Evolutionary conservation across 768 basidiomycete species (phyloP).

Genomic region (Boletus rubescentipes): DNA sequence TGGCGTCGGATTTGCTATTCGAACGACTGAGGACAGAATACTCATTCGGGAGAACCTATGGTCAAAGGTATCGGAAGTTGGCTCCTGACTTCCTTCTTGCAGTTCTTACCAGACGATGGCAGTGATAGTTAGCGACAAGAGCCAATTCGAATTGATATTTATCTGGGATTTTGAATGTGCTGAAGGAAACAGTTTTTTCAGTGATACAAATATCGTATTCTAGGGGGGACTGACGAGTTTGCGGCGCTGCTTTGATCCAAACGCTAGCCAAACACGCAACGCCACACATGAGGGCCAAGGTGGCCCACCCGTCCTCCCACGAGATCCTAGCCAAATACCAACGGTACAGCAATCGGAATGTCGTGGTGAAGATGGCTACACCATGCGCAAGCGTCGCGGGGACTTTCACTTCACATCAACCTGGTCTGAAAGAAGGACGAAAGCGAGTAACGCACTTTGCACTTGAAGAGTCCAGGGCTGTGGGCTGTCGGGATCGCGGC

Average conservation of each 20-base stretch:
- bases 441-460: slow-evolving; percentile 6
- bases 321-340: slow-evolving; percentile 17
- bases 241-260: slow-evolving; percentile 12
- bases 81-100: no score
- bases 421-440: neutral
- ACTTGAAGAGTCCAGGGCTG: slow-evolving; percentile 9
- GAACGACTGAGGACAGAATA: slow-evolving; percentile 26
- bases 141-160: slow-evolving; percentile 8
- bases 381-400: slow-evolving; percentile 16
- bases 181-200: neutral
- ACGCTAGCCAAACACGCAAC: slow-evolving; percentile 17
- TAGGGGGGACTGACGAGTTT: slow-evolving; percentile 9
- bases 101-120: slow-evolving; percentile 21
- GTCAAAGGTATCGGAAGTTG: neutral
- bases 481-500: neutral
- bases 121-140: slow-evolving; percentile 22
- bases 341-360: slow-evolving; percentile 22
- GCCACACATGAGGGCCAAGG: slow-evolving; percentile 22
- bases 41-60: slow-evolving; percentile 29
- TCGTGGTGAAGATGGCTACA: slow-evolving; percentile 20
- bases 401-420: slow-evolving; percentile 6
- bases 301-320: slow-evolving; percentile 32
- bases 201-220: neutral
- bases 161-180: neutral
- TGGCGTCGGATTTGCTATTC: slow-evolving; percentile 17